Percentiles rank a stretch among this genome's conserved stretches.
Conservation (phyloP, 257 asterid genomes). For the Leonotis leonurus region DNA sequence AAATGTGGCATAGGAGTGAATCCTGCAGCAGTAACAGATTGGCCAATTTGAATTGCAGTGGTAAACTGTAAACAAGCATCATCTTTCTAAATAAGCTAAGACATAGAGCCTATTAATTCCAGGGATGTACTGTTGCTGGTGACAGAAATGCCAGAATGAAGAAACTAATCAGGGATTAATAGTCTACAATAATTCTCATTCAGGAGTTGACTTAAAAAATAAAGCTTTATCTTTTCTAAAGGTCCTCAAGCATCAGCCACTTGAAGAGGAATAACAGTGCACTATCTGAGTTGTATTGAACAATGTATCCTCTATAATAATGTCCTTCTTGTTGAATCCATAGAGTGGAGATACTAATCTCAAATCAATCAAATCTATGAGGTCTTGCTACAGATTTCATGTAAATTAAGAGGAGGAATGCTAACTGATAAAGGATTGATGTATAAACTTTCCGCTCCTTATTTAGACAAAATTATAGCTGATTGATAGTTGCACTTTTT, state of each 20-base stretch:
- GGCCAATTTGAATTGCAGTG: neutral
- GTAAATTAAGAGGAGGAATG: neutral
- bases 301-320: neutral
- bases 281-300: neutral
- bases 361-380: neutral
- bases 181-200: neutral
- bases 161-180: neutral
- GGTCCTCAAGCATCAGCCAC: neutral
- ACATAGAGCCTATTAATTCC: constrained; percentile 1
- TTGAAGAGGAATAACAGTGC: neutral
- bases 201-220: neutral
- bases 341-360: neutral
- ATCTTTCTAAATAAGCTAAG: neutral
- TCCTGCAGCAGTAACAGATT: neutral
- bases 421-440: neutral
- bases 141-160: neutral
- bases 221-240: neutral
- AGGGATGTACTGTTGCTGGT: constrained; percentile 2
- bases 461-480: neutral
- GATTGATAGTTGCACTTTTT: neutral
- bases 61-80: neutral
- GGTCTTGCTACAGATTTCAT: neutral
- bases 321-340: neutral
- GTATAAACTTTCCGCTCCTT: neutral
- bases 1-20: neutral